These are phyloP conservation scores for Trametes meyenii DNA, from an alignment of 768 basidiomycete species.

Conservation along the genomic window DNA sequence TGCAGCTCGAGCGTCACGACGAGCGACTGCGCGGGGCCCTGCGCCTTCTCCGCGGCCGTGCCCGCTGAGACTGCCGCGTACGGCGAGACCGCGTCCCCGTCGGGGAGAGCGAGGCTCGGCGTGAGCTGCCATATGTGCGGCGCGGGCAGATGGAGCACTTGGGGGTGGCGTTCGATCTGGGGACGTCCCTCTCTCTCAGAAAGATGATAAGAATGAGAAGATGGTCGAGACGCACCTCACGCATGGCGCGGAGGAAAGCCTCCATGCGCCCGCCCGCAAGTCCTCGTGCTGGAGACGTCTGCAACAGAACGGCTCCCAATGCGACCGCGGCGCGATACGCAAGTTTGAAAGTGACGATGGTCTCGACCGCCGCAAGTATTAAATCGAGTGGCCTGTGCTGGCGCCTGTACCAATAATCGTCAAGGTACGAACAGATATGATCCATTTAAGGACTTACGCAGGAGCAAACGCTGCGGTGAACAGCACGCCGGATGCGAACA, in stretches of 20 bases:
- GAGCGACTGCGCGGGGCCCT: constrained; percentile 44
- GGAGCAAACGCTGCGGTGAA: constrained; percentile 56
- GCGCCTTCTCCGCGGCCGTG: constrained; percentile 19
- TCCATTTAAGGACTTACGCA: constrained; percentile 46
- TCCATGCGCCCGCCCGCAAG: constrained; percentile 72
- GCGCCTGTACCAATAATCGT: constrained; percentile 28
- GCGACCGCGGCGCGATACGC: constrained; percentile 85
- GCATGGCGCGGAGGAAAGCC: constrained; percentile 75
- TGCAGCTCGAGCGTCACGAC: constrained; percentile 83
- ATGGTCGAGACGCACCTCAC: constrained; percentile 57
- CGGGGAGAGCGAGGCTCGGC: constrained; percentile 30
- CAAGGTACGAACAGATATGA: background rate
- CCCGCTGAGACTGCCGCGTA: constrained; percentile 11
- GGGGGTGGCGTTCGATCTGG: constrained; percentile 82
- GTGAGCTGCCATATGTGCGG: constrained; percentile 90
- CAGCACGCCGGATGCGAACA: constrained; percentile 59
- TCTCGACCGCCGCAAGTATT: constrained; percentile 76
- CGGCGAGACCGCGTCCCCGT: constrained; percentile 24
- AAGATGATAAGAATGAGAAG: background rate
- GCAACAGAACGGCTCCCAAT: constrained; percentile 84
- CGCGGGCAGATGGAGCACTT: constrained; percentile 79
- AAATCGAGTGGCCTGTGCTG: constrained; percentile 82
- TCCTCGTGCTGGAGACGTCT: constrained; percentile 81
- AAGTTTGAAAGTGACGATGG: constrained; percentile 76
- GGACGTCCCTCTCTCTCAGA: background rate